Percentiles rank a stretch among this genome's conserved stretches.
These are phyloP conservation scores for Populus hybrid DNA, from an alignment of 441 rosid species.

Conservation along the genomic window DNA sequence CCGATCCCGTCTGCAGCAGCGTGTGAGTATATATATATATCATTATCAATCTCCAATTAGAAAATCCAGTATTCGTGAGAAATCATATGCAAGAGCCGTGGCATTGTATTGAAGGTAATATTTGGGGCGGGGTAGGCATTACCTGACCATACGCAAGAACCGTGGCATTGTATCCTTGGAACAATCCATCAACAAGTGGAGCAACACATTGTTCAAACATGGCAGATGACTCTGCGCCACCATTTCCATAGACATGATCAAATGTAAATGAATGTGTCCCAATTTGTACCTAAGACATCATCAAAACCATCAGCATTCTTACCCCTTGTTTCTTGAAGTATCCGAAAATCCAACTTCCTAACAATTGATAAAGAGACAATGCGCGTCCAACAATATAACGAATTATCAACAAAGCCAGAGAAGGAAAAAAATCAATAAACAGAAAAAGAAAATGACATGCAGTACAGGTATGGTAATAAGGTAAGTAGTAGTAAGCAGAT, in stretches of 20 bases:
- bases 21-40: background rate
- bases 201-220: constrained; percentile 88
- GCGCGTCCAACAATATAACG: background rate
- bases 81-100: too few species aligned
- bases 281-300: constrained; percentile 70
- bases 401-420: background rate
- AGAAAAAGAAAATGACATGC: background rate
- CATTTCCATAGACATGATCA: constrained; percentile 94
- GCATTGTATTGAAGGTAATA: background rate
- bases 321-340: background rate
- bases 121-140: constrained; percentile 4
- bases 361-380: too few species aligned
- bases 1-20: constrained; percentile 90
- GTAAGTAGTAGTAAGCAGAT: background rate
- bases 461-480: background rate
- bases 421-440: too few species aligned
- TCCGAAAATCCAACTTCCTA: background rate
- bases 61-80: too few species aligned
- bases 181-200: constrained; percentile 86
- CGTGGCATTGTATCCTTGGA: constrained; percentile 97
- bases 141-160: constrained; percentile 99
- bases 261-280: constrained; percentile 94
- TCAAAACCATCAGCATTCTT: constrained; percentile 5
- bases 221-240: constrained; percentile 59
- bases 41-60: background rate